These are phyloP conservation scores for Odontarrhena argentea DNA, from an alignment of 345 rosid genomes.

Conservation along the genomic window DNA sequence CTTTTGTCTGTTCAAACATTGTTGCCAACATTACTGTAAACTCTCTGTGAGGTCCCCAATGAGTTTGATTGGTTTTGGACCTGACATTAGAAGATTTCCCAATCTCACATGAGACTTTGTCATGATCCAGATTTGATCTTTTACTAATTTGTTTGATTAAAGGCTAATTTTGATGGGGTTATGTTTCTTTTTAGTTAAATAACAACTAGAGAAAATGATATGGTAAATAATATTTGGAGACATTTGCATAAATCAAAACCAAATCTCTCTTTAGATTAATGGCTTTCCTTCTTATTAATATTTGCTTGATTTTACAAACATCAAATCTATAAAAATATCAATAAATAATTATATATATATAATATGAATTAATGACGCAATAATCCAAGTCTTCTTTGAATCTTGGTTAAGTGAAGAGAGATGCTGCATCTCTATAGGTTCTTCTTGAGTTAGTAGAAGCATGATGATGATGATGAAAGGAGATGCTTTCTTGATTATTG, in stretches of 20 bases:
- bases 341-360: conserved; percentile 32
- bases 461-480: conserved; percentile 10
- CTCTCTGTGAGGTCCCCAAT: conserved; percentile 30
- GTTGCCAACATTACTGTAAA: conserved; percentile 37
- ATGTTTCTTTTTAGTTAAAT: conserved; percentile 1
- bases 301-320: conserved; percentile 31
- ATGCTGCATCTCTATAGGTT: conserved; percentile 47
- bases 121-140: conserved; percentile 15
- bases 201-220: background rate
- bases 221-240: conserved; percentile 9
- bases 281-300: conserved; percentile 35
- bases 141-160: conserved; percentile 5
- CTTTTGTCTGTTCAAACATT: conserved; percentile 40
- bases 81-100: conserved; percentile 24
- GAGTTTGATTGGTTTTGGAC: conserved; percentile 24
- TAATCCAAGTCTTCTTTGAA: conserved; percentile 23
- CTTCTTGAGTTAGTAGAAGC: conserved; percentile 41
- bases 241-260: conserved; percentile 28
- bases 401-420: conserved; percentile 43
- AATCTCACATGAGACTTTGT: conserved; percentile 37
- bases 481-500: conserved; percentile 27
- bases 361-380: conserved; percentile 35
- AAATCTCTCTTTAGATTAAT: conserved; percentile 35
- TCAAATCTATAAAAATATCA: conserved; percentile 19
- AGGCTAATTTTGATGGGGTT: conserved; percentile 1